Evolutionary conservation across 2,329 filamentous ascomycete genomes (phyloP).

Genomic region (Alternaria incomplexa): DNA sequence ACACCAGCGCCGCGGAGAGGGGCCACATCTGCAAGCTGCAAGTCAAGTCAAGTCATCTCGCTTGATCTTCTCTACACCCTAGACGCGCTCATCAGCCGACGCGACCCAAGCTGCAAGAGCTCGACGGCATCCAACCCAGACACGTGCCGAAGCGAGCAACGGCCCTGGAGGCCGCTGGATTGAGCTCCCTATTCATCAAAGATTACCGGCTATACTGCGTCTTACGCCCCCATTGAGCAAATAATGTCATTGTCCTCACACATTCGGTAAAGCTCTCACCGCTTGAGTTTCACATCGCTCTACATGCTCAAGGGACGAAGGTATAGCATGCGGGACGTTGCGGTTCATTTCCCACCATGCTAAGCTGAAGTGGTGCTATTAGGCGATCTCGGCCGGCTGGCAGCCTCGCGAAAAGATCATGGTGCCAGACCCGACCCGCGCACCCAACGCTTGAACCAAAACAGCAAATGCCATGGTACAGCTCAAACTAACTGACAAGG

Average conservation of each 20-base stretch:
- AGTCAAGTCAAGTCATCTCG: conserved; percentile 5
- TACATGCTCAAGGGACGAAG: neutral
- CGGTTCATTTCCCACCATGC: neutral
- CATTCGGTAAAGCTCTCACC: conserved; percentile 32
- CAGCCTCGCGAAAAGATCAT: conserved; percentile 12
- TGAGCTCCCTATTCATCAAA: conserved; percentile 2
- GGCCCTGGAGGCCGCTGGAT: conserved; percentile 3
- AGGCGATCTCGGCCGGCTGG: conserved; percentile 8
- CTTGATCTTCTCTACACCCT: conserved; percentile 2
- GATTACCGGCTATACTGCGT: conserved; percentile 24
- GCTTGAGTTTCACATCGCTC: conserved; percentile 21
- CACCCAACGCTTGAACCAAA: conserved; percentile 26
- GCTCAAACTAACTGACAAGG: neutral
- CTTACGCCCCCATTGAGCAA: conserved; percentile 5
- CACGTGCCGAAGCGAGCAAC: conserved; percentile 10
- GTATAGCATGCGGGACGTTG: neutral
- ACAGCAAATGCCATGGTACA: conserved; percentile 27
- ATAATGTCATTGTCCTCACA: conserved; percentile 8
- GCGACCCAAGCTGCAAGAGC: conserved; percentile 12
- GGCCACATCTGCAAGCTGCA: conserved; percentile 6
- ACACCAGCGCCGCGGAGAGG: conserved; percentile 3
- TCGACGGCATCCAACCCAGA: conserved; percentile 2
- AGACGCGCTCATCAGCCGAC: conserved; percentile 11
- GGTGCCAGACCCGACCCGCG: neutral
- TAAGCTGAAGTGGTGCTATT: conserved; percentile 3